Evolutionary conservation across 345 rosid genomes (phyloP), one percentile per base, ranked within the genome.

Genomic region (Draba incana): DNA sequence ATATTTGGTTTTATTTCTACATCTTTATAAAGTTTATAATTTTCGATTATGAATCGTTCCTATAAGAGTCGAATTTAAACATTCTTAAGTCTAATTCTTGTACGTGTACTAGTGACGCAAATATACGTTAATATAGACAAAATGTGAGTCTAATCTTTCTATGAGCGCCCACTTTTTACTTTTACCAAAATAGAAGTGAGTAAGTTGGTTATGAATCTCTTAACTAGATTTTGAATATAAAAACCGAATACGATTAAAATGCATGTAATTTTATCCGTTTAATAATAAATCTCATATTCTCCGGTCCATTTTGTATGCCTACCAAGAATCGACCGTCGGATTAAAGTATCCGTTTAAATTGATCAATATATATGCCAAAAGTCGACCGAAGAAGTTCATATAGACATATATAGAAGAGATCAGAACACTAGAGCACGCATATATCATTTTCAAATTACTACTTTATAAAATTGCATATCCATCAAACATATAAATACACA

Each of bases 1-100:
- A 46, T 45, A 24, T 62, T 62, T 9, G 23, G 41, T 51, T 16
- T 57, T 31, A 16, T 33, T n/a, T 56, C 8, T n/a, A 56, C 25
- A 37, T 10, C 24, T 24, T 10, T 38, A 57, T 28, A 33, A 2
- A 68, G 28, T 46, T 44, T 20, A 20, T 3, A 28, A 2, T 30
- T 49, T 24, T 43, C 14, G 42, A 16, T 53, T 16, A 30, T 54
- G 30, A 52, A 49, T 37, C 25, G 11, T 63, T 60, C 23, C 5
- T 15, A 28, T 5, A 5, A 12, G 11, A 30, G 54, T 16, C 20
- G 12, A 25, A 15, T 59, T 49, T 39, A 11, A 10, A 37, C 44
- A 28, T 14, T 58, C 58, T 8, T 6, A 61, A 44, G 27, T 13
- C 25, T 60, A 20, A 9, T 51, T 3, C 6, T 8, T 12, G 23